Evolutionary conservation across 148 eudicot species (phyloP).

Genomic region (Rhododendron molle): DNA sequence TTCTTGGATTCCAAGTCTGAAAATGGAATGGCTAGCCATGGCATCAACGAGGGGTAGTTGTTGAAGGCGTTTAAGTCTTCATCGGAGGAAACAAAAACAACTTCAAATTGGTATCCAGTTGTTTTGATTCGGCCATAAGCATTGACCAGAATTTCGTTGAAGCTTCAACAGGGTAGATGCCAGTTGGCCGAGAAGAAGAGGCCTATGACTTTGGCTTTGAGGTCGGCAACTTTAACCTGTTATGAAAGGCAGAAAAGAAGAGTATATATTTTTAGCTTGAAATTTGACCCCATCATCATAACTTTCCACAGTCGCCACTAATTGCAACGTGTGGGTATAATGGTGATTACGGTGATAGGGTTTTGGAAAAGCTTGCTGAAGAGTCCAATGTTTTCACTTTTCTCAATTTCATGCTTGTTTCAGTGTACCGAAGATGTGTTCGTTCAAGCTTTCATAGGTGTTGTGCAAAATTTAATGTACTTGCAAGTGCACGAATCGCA

Average conservation of each 20-base stretch:
- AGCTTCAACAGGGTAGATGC: conserved; percentile 50
- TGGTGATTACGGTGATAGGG: no score
- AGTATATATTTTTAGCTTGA: no score
- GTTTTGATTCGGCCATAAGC: conserved; percentile 41
- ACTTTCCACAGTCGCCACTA: no score
- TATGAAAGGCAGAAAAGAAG: background rate
- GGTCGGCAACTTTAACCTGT: conserved; percentile 64
- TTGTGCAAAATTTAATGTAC: no score
- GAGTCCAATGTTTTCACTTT: no score
- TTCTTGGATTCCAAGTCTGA: conserved; percentile 50
- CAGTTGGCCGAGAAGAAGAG: conserved; percentile 76
- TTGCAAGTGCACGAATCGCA: no score
- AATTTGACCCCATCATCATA: no score
- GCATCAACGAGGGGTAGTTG: conserved; percentile 46
- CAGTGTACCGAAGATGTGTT: no score
- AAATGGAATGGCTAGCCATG: conserved; percentile 70
- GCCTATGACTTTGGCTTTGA: conserved; percentile 59
- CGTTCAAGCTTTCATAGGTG: no score
- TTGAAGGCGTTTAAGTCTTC: conserved; percentile 55
- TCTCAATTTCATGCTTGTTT: no score
- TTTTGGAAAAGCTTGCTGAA: no score
- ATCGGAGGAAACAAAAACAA: conserved; percentile 64
- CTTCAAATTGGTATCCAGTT: conserved; percentile 35
- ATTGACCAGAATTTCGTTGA: conserved; percentile 32
- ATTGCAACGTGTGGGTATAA: no score